Evolutionary conservation across 129 eudicot genomes (phyloP).

Genomic region (Helianthus annuus): HanXRQr2.0-SUNRISE NC_035444.2:51699269-51699768

Average conservation of each 20-base stretch:
- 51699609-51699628: not conserved
- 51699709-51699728: constrained; percentile 73
- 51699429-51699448: not conserved
- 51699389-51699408: not conserved
- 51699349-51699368: not conserved
- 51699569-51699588: constrained; percentile 99
- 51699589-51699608: constrained; percentile 99
- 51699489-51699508: not conserved
- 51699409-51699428: not conserved
- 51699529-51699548: constrained; percentile 74
- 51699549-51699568: constrained; percentile 92
- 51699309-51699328: not conserved
- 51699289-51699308: constrained; percentile 60
- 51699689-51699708: constrained; percentile 81
- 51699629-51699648: not conserved
- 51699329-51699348: not conserved
- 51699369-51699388: not conserved
- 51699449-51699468: constrained; percentile 8
- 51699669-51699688: constrained; percentile 82
- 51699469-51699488: not conserved
- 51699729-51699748: constrained; percentile 38
- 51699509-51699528: constrained; percentile 76
- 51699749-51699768: constrained; percentile 2
- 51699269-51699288: constrained; percentile 58
- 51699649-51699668: not conserved